phyloP scores from a whole-genome alignment of 495 filamentous ascomycete species.

The Xanthoparmelia taractica region DNA sequence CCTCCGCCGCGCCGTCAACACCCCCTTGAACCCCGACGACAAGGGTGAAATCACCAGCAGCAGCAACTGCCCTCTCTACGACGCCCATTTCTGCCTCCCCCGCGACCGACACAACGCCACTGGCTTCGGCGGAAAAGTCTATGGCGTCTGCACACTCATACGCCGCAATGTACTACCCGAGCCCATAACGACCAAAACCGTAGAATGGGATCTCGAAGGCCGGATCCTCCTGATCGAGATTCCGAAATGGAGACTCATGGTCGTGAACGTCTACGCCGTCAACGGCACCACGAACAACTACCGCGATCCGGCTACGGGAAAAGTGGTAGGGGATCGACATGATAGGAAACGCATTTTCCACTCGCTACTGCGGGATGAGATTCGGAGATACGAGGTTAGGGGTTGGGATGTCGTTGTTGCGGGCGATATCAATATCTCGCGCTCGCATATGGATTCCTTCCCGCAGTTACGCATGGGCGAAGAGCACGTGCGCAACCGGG shows the following conservation, averaged over 20 bases:
- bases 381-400: slow-evolving; percentile 29
- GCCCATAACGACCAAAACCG: slow-evolving; percentile 24
- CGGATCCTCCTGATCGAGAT: slow-evolving; percentile 40
- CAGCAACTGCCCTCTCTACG: slow-evolving; percentile 32
- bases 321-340: slow-evolving; percentile 38
- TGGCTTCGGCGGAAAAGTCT: slow-evolving; percentile 41
- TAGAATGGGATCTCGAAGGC: slow-evolving; percentile 47
- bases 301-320: slow-evolving; percentile 34
- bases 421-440: slow-evolving; percentile 46
- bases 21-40: slow-evolving; percentile 1
- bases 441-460: slow-evolving; percentile 34
- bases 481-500: slow-evolving; percentile 42
- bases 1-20: slow-evolving; percentile 33
- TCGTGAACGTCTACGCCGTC: slow-evolving; percentile 46
- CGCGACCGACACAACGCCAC: slow-evolving; percentile 41
- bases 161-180: slow-evolving; percentile 38
- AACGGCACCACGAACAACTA: slow-evolving; percentile 46
- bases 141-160: slow-evolving; percentile 45
- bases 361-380: slow-evolving; percentile 34
- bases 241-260: slow-evolving; percentile 25
- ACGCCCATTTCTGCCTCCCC: slow-evolving; percentile 38
- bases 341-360: slow-evolving; percentile 45
- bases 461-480: slow-evolving; percentile 36
- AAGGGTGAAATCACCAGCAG: too few relatives aligned
- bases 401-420: slow-evolving; percentile 39